Base-by-base conservation (phyloP, 768 basidiomycete species). In the Artomyces pyxidatus region DNA sequence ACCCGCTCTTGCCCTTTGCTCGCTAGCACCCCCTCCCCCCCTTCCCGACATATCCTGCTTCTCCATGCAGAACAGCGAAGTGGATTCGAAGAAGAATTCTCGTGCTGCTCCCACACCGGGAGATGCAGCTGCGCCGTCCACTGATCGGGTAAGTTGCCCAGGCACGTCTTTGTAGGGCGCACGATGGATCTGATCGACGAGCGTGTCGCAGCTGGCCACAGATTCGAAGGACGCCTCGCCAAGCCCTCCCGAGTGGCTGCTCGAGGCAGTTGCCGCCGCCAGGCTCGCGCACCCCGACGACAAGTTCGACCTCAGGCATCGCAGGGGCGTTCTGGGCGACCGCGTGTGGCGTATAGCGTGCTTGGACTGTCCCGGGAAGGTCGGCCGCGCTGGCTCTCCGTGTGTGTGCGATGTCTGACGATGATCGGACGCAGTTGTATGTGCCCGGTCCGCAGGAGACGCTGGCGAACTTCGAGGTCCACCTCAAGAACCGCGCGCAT, bases 321-420 rank as follows among this genome's bases (percentile, higher is more conserved):
- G 80, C 26, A 68, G 75, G 6, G 71, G 71, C 25, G 70, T 76
- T 38, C 71, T 69, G 11, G 73, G 71, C n/a, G 65, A 71, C 19
- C 76, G 79, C 5, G 92, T 94, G 65, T 97, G 94, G 93, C 78
- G 90, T 16, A 76, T 95, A 61, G 91, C 86, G 65, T 96, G 92
- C 63, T 61, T 81, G 55, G 92, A 96, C 64, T 94, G 92, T 66
- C 92, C 92, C 56, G 91, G 91, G 60, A 95, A 93, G 77, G 91
- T 90, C 52, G 23, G 73, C 61, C 16, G 19, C 21, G 37, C 25
- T n/a, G 17, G 11, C 17, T 16, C 37, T 28, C 14, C n/a, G 28
- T 30, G 29, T 22, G n/a, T 27, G n/a, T 46, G 25, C 47, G 14
- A 27, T 37, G n/a, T 10, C 22, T 53, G 40, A 52, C n/a, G n/a